Percentiles rank a stretch among this genome's conserved stretches.
Evolutionary conservation across 2,329 filamentous ascomycete genomes (phyloP).

Genomic region (Xylaria sp.): DNA sequence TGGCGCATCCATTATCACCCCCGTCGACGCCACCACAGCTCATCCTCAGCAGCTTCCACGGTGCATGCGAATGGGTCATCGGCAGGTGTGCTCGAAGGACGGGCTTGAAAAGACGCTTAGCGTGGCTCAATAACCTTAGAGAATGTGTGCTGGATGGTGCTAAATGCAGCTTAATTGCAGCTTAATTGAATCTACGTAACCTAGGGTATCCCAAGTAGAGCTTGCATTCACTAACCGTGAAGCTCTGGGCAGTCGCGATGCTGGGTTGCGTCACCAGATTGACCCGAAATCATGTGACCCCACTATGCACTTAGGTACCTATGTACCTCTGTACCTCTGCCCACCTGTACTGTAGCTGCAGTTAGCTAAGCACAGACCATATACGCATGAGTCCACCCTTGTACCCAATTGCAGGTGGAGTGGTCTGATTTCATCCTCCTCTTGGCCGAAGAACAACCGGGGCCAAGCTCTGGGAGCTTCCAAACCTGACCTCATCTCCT

Average conservation of each 20-base stretch:
- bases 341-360: not conserved
- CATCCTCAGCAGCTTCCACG: slow-evolving; percentile 26
- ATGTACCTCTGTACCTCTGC: not conserved
- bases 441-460: slow-evolving; percentile 46
- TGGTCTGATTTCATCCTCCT: slow-evolving; percentile 26
- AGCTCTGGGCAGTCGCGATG: slow-evolving; percentile 37
- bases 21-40: slow-evolving; percentile 20
- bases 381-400: slow-evolving; percentile 1
- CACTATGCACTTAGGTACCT: not conserved
- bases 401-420: slow-evolving; percentile 20
- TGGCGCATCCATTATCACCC: slow-evolving; percentile 21
- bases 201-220: not conserved
- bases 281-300: slow-evolving; percentile 47
- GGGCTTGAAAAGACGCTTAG: not conserved
- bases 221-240: slow-evolving; percentile 2
- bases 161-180: not conserved
- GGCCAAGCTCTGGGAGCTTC: slow-evolving; percentile 36
- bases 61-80: slow-evolving; percentile 22
- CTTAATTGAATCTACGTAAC: not conserved
- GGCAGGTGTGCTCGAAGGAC: not conserved
- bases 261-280: slow-evolving; percentile 44
- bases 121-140: not conserved
- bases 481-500: slow-evolving; percentile 46
- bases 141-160: not conserved
- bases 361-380: slow-evolving; percentile 32